phyloP scores from a whole-genome alignment of 441 rosid genomes.

The Eutrema salsugineum region DNA sequence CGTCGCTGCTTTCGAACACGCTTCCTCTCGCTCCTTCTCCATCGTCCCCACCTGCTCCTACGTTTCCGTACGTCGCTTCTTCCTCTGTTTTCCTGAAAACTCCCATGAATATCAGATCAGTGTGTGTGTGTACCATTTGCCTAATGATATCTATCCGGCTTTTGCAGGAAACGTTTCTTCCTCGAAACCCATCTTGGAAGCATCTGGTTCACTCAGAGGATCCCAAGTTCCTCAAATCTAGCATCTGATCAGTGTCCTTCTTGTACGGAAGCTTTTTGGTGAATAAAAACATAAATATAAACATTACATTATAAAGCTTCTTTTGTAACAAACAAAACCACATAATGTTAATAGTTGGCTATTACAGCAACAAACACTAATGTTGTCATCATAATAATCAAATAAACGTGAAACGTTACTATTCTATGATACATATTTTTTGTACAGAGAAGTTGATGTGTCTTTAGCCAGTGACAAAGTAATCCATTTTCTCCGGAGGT shows the following conservation, averaged over 20 bases:
- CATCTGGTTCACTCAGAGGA: conserved; percentile 46
- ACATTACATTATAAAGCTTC: not conserved
- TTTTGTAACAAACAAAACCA: conserved; percentile 5
- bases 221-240: conserved; percentile 32
- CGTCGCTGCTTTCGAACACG: conserved; percentile 65
- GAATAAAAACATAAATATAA: not conserved
- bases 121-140: not conserved
- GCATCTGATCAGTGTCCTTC: conserved; percentile 25
- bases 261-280: not conserved
- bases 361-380: conserved; percentile 14
- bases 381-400: not conserved
- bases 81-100: not conserved
- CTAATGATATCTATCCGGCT: no score
- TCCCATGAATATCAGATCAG: not conserved
- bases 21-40: conserved; percentile 56
- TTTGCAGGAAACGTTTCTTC: conserved; percentile 73
- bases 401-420: not conserved
- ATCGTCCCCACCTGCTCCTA: conserved; percentile 78
- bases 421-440: conserved; percentile 24
- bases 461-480: conserved; percentile 70
- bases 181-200: conserved; percentile 55
- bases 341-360: not conserved
- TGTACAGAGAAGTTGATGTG: conserved; percentile 3
- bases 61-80: conserved; percentile 45
- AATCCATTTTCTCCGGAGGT: conserved; percentile 95